Evolutionary conservation across 768 basidiomycete genomes (phyloP).

Genomic region (Boletus sp.): DNA sequence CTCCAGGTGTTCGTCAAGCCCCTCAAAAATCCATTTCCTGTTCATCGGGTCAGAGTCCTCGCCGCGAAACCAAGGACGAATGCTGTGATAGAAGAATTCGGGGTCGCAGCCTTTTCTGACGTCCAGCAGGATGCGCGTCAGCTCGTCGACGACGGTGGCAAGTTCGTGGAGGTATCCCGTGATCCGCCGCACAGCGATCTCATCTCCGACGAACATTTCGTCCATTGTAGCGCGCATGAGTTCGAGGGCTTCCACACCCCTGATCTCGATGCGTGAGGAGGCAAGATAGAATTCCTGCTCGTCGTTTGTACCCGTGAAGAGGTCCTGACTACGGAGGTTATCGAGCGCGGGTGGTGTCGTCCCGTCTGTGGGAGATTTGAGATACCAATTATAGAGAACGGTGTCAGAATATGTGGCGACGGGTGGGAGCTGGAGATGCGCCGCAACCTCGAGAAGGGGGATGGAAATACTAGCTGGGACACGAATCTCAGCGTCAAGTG

Average conservation of each 20-base stretch:
- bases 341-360: slow-evolving; percentile 40
- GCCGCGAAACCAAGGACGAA: slow-evolving; percentile 82
- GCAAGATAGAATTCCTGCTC: slow-evolving; percentile 87
- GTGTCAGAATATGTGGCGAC: slow-evolving; percentile 89
- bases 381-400: slow-evolving; percentile 83
- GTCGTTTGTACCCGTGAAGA: slow-evolving; percentile 76
- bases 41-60: slow-evolving; percentile 48
- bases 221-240: slow-evolving; percentile 85
- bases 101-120: slow-evolving; percentile 74
- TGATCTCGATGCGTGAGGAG: slow-evolving; percentile 82
- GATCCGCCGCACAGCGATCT: slow-evolving; percentile 58
- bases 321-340: slow-evolving; percentile 60
- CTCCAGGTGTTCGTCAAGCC: slow-evolving; percentile 45
- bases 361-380: slow-evolving; percentile 25
- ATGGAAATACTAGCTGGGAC: slow-evolving; percentile 72
- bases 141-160: slow-evolving; percentile 58
- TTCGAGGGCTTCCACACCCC: slow-evolving; percentile 79
- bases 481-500: slow-evolving; percentile 44
- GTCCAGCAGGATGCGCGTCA: slow-evolving; percentile 55
- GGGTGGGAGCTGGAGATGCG: slow-evolving; percentile 76
- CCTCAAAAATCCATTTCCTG: slow-evolving; percentile 58
- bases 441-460: slow-evolving; percentile 70
- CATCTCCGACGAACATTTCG: slow-evolving; percentile 79
- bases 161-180: slow-evolving; percentile 64
- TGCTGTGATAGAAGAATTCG: slow-evolving; percentile 61